A percentile compares a stretch with the other conserved stretches of the same genome.
phyloP scores from a whole-genome alignment of 495 filamentous ascomycete species.

The Hypoxylon rickii region DNA sequence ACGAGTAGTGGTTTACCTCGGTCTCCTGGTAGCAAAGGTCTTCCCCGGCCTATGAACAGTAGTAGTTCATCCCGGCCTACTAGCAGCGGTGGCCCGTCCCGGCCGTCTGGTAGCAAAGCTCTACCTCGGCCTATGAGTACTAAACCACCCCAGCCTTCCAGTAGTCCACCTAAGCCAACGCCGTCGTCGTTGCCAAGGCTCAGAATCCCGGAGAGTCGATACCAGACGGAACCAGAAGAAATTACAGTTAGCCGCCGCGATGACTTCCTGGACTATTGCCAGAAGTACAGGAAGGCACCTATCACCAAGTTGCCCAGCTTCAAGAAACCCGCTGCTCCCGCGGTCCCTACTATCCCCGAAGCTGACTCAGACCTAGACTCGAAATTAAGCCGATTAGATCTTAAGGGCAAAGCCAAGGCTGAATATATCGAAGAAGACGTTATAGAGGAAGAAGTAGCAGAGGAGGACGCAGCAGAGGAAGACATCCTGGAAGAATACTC shows the following conservation, averaged over 20 bases:
- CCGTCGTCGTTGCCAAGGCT: constrained; percentile 18
- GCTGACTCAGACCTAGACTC: background rate
- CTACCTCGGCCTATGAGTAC: too few relatives aligned
- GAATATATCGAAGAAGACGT: too few relatives aligned
- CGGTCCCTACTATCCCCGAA: too few relatives aligned
- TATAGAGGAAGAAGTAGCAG: background rate
- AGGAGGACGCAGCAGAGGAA: background rate
- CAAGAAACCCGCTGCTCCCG: background rate
- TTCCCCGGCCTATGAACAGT: too few relatives aligned
- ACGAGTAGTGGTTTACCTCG: too few relatives aligned
- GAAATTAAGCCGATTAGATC: background rate
- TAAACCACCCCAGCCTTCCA: background rate
- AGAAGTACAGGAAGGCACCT: constrained; percentile 10
- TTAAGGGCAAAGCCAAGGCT: too few relatives aligned
- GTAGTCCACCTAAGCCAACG: constrained; percentile 4
- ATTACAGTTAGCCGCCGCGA: constrained; percentile 9
- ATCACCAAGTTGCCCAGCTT: constrained; percentile 7
- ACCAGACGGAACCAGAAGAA: constrained; percentile 12
- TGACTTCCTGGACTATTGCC: constrained; percentile 10
- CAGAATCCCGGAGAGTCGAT: background rate
- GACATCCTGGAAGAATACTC: background rate
- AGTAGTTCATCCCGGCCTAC: too few relatives aligned
- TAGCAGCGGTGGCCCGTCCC: too few relatives aligned
- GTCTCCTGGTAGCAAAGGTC: too few relatives aligned
- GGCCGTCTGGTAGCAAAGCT: too few relatives aligned